Evolutionary conservation across 306 rosid genomes (phyloP).

Genomic region (Leucaena leucocephala): DNA sequence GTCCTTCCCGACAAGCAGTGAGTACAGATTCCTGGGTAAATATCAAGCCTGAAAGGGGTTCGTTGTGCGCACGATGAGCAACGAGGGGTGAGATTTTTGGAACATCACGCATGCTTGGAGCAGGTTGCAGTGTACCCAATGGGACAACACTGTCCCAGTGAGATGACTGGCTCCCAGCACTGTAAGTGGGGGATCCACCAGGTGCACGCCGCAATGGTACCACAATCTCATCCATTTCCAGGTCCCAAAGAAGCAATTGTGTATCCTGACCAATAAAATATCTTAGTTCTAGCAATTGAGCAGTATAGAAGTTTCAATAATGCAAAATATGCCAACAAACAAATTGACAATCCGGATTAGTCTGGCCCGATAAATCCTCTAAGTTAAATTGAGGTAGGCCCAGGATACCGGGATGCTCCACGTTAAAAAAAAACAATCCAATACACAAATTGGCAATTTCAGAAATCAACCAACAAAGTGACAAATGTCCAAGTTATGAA

Average conservation of each 20-base stretch:
- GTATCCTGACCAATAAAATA: slow-evolving; percentile 70
- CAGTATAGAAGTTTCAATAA: background rate
- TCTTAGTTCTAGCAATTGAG: background rate
- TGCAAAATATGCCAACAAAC: background rate
- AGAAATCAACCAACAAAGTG: background rate
- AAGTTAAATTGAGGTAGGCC: too few species aligned
- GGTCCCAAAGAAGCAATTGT: slow-evolving; percentile 70
- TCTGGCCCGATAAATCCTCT: too few species aligned
- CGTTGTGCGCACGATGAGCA: slow-evolving; percentile 87
- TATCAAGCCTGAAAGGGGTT: slow-evolving; percentile 85
- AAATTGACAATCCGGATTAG: too few species aligned
- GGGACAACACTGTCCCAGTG: slow-evolving; percentile 88
- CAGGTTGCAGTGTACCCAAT: slow-evolving; percentile 82
- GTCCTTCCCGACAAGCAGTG: slow-evolving; percentile 95
- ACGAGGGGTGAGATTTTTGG: slow-evolving; percentile 88
- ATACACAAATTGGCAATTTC: background rate
- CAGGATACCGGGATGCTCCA: too few species aligned
- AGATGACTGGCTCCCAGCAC: slow-evolving; percentile 92
- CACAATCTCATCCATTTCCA: slow-evolving; percentile 35
- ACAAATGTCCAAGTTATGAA: background rate
- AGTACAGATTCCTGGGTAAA: slow-evolving; percentile 90
- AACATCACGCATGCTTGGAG: slow-evolving; percentile 90
- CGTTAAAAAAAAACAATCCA: too few species aligned
- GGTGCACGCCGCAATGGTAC: slow-evolving; percentile 75
- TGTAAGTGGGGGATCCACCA: slow-evolving; percentile 92